A percentile compares a stretch with the other conserved stretches of the same genome.
These are phyloP conservation scores for Thalia dealbata DNA, from an alignment of 176 grass and related monocot species.

Conservation along the genomic window DNA sequence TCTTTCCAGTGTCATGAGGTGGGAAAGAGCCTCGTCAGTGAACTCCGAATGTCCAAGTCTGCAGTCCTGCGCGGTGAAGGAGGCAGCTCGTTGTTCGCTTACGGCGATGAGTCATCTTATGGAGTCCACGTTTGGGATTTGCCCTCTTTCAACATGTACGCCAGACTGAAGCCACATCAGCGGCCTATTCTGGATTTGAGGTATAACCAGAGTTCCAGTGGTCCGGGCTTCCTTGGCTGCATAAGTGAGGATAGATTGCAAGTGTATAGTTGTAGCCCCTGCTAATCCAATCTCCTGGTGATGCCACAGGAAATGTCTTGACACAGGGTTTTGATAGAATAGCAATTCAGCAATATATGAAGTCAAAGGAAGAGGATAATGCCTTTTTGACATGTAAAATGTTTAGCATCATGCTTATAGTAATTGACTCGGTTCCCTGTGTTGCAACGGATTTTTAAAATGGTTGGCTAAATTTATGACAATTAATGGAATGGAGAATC, in stretches of 20 bases:
- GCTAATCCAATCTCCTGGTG: neutral
- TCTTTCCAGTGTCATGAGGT: conserved; percentile 30
- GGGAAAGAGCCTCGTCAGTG: conserved; percentile 44
- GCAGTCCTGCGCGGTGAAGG: conserved; percentile 38
- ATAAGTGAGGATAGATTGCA: conserved; percentile 63
- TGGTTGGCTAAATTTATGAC: no score
- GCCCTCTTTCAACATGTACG: conserved; percentile 43
- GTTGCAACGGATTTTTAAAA: no score
- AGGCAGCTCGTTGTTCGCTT: conserved; percentile 46
- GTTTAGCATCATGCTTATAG: no score
- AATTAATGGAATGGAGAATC: no score
- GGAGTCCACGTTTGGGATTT: conserved; percentile 48
- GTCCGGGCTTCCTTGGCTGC: conserved; percentile 58
- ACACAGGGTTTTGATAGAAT: no score
- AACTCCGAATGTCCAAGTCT: conserved; percentile 66
- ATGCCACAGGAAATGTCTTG: neutral
- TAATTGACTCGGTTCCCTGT: no score
- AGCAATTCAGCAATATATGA: no score
- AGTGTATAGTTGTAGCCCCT: conserved; percentile 25
- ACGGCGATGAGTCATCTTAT: conserved; percentile 44
- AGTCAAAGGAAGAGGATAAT: neutral
- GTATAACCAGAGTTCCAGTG: conserved; percentile 30
- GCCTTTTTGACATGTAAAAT: neutral
- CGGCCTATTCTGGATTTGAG: conserved; percentile 78
- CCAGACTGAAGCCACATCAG: conserved; percentile 45